These are phyloP conservation scores for Phytophthora cryptogea DNA, from an alignment of 352 stramenopile genomes.

Conservation along the genomic window DNA sequence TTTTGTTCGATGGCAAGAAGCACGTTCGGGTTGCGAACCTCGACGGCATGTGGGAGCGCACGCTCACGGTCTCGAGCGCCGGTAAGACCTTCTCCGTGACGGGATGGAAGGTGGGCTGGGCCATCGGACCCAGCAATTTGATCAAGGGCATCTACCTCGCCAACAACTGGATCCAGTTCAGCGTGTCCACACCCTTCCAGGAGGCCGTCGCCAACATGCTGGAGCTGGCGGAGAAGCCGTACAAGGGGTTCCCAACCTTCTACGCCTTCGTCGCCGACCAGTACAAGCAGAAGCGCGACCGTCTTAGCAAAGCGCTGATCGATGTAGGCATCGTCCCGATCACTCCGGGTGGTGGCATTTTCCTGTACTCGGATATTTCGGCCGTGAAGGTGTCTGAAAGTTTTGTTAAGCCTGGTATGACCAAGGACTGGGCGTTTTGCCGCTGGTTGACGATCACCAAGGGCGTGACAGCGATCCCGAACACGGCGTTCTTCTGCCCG, in stretches of 20 bases:
- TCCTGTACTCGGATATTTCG: constrained; percentile 85
- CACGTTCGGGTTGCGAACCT: constrained; percentile 78
- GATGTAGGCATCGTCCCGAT: constrained; percentile 70
- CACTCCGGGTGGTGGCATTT: constrained; percentile 70
- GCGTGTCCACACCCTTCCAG: constrained; percentile 85
- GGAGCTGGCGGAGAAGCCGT: constrained; percentile 62
- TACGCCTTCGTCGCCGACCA: constrained; percentile 78
- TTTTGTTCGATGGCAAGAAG: constrained; percentile 85
- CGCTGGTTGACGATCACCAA: constrained; percentile 92
- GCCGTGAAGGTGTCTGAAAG: constrained; percentile 54
- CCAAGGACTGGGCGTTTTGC: constrained; percentile 92
- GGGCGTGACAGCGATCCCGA: constrained; percentile 93
- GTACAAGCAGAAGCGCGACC: constrained; percentile 80
- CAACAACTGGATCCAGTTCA: constrained; percentile 91
- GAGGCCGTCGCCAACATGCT: constrained; percentile 85
- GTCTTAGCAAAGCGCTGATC: constrained; percentile 50
- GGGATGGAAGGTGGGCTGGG: constrained; percentile 94
- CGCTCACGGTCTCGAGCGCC: constrained; percentile 89
- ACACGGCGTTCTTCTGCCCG: constrained; percentile 90
- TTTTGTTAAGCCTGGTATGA: constrained; percentile 56
- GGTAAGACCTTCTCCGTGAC: constrained; percentile 94
- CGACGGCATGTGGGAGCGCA: constrained; percentile 86
- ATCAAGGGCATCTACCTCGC: constrained; percentile 77
- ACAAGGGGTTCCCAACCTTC: constrained; percentile 77
- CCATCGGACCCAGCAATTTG: constrained; percentile 77